Evolutionary conservation across 495 filamentous ascomycete genomes (phyloP), one percentile per base, ranked within the genome.

Genomic region (Xylona heveae): DNA sequence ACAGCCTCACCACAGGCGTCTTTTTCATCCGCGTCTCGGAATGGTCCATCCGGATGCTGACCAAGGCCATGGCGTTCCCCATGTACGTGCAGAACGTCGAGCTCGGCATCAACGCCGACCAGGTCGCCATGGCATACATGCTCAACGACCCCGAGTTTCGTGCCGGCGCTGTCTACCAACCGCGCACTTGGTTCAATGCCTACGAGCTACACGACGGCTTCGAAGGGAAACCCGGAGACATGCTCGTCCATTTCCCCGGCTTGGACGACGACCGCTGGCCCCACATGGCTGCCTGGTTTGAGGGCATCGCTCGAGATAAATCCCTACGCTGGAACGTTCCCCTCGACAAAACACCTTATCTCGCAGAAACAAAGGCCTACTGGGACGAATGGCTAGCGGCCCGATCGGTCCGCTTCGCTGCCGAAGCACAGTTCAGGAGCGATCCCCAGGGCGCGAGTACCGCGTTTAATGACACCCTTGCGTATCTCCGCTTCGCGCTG

Each of bases 161-260:
- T 8, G 37, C 40, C 34, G 38, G 42, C 2, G 43, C 20, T 10
- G 8, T 35, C n/a, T 13, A 13, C 28, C 44, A 52, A 28, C 57
- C 57, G 27, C 47, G 45, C 1, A 36, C 42, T 3, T 61, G 57
- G 57, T 57, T 49, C 39, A 59, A 61, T 35, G 37, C 49, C 1
- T 51, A 36, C 26, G 41, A 51, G 24, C 43, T 37, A 36, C 25
- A 33, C 6, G 34, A 42, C 18, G 48, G 43, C 24, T 53, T 44
- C 35, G 46, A 52, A 32, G 51, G 53, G n/a, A 36, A 38, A 23
- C 34, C 17, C 8, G 54, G 52, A 1, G 37, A 52, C 30, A 34
- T 55, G 30, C 49, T 58, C 6, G 47, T 55, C 1, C 52, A 54
- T 31, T 57, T 58, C 35, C 50, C 52, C 0, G 50, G 47, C 27